Percentiles rank a stretch among this genome's conserved stretches.
phyloP scores from a whole-genome alignment of 2,329 filamentous ascomycete genomes.

The Torrubiellomyces zombiae region DNA sequence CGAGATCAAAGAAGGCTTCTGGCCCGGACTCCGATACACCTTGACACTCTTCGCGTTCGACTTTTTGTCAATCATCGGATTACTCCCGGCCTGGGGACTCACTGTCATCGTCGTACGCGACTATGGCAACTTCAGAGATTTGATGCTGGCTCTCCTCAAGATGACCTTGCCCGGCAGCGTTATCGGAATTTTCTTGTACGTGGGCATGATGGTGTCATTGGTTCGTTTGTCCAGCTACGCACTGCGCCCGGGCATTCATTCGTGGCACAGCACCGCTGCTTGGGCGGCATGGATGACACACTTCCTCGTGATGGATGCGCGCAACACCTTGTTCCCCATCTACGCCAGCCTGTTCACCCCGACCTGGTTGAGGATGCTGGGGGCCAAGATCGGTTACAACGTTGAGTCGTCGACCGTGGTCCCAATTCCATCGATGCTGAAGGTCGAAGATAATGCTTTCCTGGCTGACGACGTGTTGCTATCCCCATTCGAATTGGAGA shows the following conservation, averaged over 20 bases:
- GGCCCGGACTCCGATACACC: conserved; percentile 4
- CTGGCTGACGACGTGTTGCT: conserved; percentile 8
- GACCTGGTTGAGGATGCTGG: conserved; percentile 6
- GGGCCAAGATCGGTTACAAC: conserved; percentile 6
- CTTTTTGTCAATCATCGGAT: conserved; percentile 4
- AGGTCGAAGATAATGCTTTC: conserved; percentile 7
- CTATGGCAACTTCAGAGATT: conserved; percentile 4
- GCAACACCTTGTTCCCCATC: conserved; percentile 5
- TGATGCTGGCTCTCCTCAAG: conserved; percentile 3
- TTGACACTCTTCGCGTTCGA: conserved; percentile 5
- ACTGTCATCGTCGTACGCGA: conserved; percentile 5
- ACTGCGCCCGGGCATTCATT: conserved; percentile 6
- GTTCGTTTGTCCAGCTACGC: conserved; percentile 4
- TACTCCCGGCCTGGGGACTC: conserved; percentile 4
- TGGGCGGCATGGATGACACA: conserved; percentile 8
- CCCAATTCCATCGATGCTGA: conserved; percentile 6
- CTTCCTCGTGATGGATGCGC: conserved; percentile 5
- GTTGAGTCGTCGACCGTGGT: conserved; percentile 8
- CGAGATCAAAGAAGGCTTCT: conserved; percentile 1
- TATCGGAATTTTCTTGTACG: conserved; percentile 4
- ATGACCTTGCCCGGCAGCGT: conserved; percentile 3
- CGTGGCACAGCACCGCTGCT: conserved; percentile 7
- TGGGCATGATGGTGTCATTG: not conserved
- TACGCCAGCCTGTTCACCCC: conserved; percentile 9
- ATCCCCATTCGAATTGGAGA: conserved; percentile 6